Conservation (phyloP, 257 asterid genomes). For the Vinca minor region DNA sequence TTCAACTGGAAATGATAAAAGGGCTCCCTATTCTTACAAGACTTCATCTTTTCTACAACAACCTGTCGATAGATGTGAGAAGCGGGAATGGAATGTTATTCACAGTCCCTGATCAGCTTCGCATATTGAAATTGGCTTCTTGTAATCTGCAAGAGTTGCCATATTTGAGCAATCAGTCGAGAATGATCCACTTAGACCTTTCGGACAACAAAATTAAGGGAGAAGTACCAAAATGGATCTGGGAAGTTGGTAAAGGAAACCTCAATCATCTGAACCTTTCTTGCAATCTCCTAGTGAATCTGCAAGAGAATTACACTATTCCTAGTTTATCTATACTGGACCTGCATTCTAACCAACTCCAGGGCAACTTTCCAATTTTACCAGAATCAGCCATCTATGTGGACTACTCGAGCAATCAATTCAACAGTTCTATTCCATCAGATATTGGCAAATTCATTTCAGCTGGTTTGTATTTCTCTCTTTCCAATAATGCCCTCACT, state of each 20-base stretch:
- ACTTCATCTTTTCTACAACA: conserved; percentile 28
- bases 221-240: conserved; percentile 33
- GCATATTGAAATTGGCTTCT: conserved; percentile 14
- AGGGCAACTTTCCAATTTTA: conserved; percentile 21
- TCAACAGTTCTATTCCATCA: conserved; percentile 29
- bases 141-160: conserved; percentile 29
- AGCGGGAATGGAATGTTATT: background rate
- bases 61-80: conserved; percentile 17
- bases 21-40: conserved; percentile 4
- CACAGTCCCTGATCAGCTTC: conserved; percentile 9
- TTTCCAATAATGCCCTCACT: conserved; percentile 21
- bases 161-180: conserved; percentile 13
- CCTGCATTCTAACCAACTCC: conserved; percentile 24
- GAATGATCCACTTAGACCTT: conserved; percentile 23
- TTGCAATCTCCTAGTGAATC: conserved; percentile 17
- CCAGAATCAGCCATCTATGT: conserved; percentile 17
- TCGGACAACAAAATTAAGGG: conserved; percentile 27
- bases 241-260: conserved; percentile 15
- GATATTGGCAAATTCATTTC: conserved; percentile 18
- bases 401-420: conserved; percentile 47
- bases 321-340: background rate
- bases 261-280: conserved; percentile 18
- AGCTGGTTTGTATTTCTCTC: conserved; percentile 20
- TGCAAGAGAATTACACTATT: conserved; percentile 19
- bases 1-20: conserved; percentile 15